Evolutionary conservation across 345 rosid genomes (phyloP).

Genomic region (Aquilaria sinensis): DNA sequence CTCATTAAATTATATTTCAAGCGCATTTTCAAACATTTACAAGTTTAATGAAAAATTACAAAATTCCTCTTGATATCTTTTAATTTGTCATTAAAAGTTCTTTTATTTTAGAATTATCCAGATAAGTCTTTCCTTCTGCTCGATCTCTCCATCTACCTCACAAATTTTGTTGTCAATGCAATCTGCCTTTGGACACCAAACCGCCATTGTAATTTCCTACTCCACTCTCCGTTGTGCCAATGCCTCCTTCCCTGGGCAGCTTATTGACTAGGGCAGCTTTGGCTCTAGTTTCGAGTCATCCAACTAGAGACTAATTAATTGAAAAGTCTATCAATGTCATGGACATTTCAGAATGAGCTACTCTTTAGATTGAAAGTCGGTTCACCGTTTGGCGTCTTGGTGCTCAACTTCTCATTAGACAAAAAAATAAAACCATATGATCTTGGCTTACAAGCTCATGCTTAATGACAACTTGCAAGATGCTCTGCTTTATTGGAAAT

Average conservation of each 20-base stretch:
- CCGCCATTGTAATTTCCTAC: constrained; percentile 49
- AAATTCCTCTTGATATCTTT: too few relatives aligned
- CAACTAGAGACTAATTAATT: constrained; percentile 15
- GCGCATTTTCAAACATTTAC: too few relatives aligned
- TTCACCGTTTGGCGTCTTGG: constrained; percentile 49
- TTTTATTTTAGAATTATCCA: too few relatives aligned
- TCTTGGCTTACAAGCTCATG: too few relatives aligned
- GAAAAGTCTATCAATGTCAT: constrained; percentile 76
- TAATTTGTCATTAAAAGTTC: too few relatives aligned
- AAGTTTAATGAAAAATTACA: too few relatives aligned
- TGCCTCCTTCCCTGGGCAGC: constrained; percentile 38
- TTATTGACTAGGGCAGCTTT: constrained; percentile 68
- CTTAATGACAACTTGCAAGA: too few relatives aligned
- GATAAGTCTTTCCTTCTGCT: constrained; percentile 42
- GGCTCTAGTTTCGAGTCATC: constrained; percentile 74
- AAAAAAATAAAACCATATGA: too few relatives aligned
- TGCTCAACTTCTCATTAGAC: too few relatives aligned
- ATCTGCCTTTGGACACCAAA: constrained; percentile 33
- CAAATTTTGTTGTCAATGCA: constrained; percentile 41
- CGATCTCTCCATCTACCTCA: constrained; percentile 44
- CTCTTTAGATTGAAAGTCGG: constrained; percentile 62
- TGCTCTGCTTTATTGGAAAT: constrained; percentile 58
- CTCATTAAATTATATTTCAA: constrained; percentile 32
- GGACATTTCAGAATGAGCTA: constrained; percentile 93
- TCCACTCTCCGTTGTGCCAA: constrained; percentile 57